Percentiles rank a stretch among this genome's conserved stretches.
Conservation (phyloP, 495 filamentous ascomycete species). For the Penicillium odoratum region DNA sequence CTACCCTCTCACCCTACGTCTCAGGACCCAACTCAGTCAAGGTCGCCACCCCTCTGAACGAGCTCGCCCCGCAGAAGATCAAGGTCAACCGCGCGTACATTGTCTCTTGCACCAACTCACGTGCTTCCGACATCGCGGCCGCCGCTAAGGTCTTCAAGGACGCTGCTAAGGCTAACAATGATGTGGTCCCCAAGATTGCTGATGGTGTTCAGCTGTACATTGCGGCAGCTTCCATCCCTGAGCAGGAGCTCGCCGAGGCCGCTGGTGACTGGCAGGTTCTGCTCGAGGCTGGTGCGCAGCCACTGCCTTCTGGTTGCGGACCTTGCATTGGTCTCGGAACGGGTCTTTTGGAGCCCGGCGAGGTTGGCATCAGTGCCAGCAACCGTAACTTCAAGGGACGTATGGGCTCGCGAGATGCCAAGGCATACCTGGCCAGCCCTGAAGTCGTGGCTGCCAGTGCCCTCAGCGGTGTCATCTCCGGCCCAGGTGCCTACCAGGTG, state of each 20-base stretch:
- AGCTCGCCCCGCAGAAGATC: constrained; percentile 73
- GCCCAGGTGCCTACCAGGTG: constrained; percentile 77
- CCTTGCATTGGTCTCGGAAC: constrained; percentile 85
- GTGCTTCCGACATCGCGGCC: constrained; percentile 77
- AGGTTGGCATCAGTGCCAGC: constrained; percentile 84
- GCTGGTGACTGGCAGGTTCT: constrained; percentile 86
- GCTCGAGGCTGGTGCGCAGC: constrained; percentile 73
- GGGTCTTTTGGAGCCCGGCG: constrained; percentile 78
- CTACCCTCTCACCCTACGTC: constrained; percentile 81
- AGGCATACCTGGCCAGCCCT: constrained; percentile 86
- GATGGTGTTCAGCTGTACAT: constrained; percentile 85
- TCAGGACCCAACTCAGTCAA: constrained; percentile 94
- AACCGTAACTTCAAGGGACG: constrained; percentile 95
- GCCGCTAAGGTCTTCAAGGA: constrained; percentile 88
- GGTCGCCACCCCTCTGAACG: constrained; percentile 67
- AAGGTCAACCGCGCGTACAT: constrained; percentile 84
- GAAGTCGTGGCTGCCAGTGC: constrained; percentile 92
- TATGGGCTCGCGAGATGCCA: constrained; percentile 81
- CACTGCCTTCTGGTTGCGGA: constrained; percentile 78
- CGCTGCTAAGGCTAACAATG: constrained; percentile 57
- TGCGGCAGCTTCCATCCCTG: constrained; percentile 78
- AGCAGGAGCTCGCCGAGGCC: constrained; percentile 78
- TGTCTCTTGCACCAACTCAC: constrained; percentile 87
- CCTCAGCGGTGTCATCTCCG: constrained; percentile 70
- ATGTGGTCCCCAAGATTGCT: constrained; percentile 70